These are phyloP conservation scores for Leishmania major DNA, from an alignment of 208 protist species.

Conservation along the genomic window DNA sequence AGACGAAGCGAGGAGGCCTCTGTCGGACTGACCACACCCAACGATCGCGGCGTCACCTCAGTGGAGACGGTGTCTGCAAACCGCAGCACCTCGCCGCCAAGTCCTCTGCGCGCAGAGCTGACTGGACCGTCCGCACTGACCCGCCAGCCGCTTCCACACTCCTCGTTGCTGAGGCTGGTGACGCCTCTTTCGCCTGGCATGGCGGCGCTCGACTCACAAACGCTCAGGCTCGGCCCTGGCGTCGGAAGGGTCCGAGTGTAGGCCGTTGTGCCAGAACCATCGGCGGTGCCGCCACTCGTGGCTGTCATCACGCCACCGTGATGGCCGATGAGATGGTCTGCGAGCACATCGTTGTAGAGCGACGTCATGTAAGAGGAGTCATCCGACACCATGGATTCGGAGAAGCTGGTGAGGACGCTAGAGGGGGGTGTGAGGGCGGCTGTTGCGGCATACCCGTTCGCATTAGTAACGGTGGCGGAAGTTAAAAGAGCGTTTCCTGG, in stretches of 20 bases:
- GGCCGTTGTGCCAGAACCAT: not conserved
- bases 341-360: conserved; percentile 87
- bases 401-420: conserved; percentile 57
- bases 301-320: not conserved
- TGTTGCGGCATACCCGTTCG: not conserved
- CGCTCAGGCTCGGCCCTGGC: conserved; percentile 2
- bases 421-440: conserved; percentile 33
- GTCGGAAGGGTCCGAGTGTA: not conserved
- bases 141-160: conserved; percentile 11
- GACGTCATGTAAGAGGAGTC: conserved; percentile 83
- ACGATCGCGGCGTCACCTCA: conserved; percentile 9
- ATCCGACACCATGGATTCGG: conserved; percentile 82
- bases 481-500: not conserved
- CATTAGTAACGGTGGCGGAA: not conserved
- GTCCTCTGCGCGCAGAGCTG: conserved; percentile 26
- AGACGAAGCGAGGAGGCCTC: conserved; percentile 11
- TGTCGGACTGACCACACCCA: conserved; percentile 13
- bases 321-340: conserved; percentile 61
- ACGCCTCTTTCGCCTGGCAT: conserved; percentile 5
- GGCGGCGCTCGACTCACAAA: not conserved
- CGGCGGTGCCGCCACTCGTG: not conserved
- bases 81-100: conserved; percentile 50
- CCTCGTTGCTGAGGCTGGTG: conserved; percentile 7
- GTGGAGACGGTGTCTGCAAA: conserved; percentile 18
- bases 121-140: not conserved